These are phyloP conservation scores for Penicillium sp. DNA, from an alignment of 2,329 filamentous ascomycete species.

Conservation along the genomic window DNA sequence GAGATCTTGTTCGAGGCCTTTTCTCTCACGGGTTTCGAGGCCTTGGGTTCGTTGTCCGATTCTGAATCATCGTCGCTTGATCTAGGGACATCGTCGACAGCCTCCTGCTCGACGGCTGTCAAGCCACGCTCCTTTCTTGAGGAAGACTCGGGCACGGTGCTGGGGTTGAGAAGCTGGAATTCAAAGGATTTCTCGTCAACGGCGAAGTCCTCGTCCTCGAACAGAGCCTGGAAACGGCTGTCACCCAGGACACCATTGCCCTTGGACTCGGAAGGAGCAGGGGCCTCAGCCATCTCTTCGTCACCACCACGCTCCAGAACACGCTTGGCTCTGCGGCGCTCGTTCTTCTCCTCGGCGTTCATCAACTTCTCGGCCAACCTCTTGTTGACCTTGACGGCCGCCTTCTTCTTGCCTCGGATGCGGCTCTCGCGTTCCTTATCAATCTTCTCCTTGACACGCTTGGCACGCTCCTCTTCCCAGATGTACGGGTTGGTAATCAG, in stretches of 20 bases:
- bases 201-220: slow-evolving; percentile 87
- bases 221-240: slow-evolving; percentile 79
- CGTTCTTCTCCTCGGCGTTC: slow-evolving; percentile 56
- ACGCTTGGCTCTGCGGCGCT: slow-evolving; percentile 43
- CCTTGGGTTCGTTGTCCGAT: slow-evolving; percentile 30
- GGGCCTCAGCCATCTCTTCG: slow-evolving; percentile 37
- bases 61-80: slow-evolving; percentile 40
- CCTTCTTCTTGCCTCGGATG: slow-evolving; percentile 91
- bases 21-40: slow-evolving; percentile 20
- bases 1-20: slow-evolving; percentile 48
- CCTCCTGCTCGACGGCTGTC: slow-evolving; percentile 61
- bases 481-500: slow-evolving; percentile 91
- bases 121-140: slow-evolving; percentile 47
- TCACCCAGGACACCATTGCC: slow-evolving; percentile 70
- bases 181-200: slow-evolving; percentile 87
- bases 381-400: slow-evolving; percentile 80
- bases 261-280: slow-evolving; percentile 20
- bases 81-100: slow-evolving; percentile 47
- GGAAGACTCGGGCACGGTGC: slow-evolving; percentile 52
- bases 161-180: slow-evolving; percentile 85
- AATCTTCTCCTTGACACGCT: slow-evolving; percentile 89
- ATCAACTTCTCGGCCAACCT: slow-evolving; percentile 59
- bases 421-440: slow-evolving; percentile 94
- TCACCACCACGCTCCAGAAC: slow-evolving; percentile 56
- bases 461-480: slow-evolving; percentile 86